phyloP scores from a whole-genome alignment of 345 rosid genomes.

The Eutrema heterophyllum region DNA sequence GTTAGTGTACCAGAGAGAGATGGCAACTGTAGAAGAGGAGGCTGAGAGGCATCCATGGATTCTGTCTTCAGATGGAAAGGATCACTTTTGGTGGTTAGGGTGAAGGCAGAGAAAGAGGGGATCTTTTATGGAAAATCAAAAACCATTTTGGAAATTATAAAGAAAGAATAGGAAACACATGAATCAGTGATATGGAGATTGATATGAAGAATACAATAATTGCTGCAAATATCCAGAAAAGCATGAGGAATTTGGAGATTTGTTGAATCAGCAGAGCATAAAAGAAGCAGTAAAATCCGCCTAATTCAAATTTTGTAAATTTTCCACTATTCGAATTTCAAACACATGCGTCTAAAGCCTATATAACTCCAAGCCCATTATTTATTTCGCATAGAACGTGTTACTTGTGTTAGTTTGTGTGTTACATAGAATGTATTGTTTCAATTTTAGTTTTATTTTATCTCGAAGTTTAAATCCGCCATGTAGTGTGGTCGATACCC shows the following conservation, averaged over 20 bases:
- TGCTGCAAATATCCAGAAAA: background rate
- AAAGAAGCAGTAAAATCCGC: background rate
- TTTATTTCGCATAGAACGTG: too few relatives aligned
- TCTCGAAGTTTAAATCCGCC: too few relatives aligned
- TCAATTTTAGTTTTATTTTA: too few relatives aligned
- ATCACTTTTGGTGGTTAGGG: background rate
- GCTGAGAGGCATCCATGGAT: slow-evolving; percentile 18
- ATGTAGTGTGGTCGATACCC: too few relatives aligned
- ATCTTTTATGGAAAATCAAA: background rate
- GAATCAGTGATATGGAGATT: background rate
- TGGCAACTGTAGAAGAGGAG: slow-evolving; percentile 5
- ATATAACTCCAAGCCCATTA: background rate
- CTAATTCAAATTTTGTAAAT: background rate
- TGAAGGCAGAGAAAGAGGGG: background rate
- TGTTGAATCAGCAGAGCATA: background rate
- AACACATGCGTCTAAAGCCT: background rate
- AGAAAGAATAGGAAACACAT: background rate
- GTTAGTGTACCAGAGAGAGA: slow-evolving; percentile 14
- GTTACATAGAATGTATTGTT: too few relatives aligned
- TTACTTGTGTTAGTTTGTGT: too few relatives aligned
- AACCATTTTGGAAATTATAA: background rate
- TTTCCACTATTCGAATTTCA: background rate
- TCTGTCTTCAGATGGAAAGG: background rate
- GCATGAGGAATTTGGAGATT: background rate
- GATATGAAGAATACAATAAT: background rate